A percentile compares a stretch with the other conserved stretches of the same genome.
These are phyloP conservation scores for Diaporthe sp. DNA, from an alignment of 2,329 filamentous ascomycete species.

Conservation along the genomic window DNA sequence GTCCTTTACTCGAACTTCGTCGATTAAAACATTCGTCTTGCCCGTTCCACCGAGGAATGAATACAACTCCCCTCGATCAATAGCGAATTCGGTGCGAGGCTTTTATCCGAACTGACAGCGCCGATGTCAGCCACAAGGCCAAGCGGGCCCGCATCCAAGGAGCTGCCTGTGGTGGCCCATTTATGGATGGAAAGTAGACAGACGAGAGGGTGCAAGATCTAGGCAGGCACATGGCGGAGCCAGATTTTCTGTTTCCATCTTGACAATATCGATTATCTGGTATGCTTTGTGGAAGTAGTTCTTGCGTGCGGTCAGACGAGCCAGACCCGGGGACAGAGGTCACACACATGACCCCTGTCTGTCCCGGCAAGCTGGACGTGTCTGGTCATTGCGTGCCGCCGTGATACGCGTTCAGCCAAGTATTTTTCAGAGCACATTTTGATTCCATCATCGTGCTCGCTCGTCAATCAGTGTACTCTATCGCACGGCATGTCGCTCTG, in stretches of 20 bases:
- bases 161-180: no score
- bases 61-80: neutral
- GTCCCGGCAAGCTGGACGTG: neutral
- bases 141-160: no score
- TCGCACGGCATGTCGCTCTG: neutral
- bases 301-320: neutral
- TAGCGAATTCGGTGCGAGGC: neutral
- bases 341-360: neutral
- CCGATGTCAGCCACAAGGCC: no score
- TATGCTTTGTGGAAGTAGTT: no score
- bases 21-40: no score
- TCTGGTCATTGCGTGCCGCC: neutral
- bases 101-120: neutral
- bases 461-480: neutral
- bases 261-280: no score
- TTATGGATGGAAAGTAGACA: no score
- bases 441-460: neutral
- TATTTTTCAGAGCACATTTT: neutral
- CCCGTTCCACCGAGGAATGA: neutral
- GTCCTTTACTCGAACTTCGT: no score
- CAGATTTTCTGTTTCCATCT: no score
- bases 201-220: no score
- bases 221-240: no score
- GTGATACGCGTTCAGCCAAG: neutral
- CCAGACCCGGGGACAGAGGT: neutral